phyloP scores from a whole-genome alignment of 1,284 basidiomycete species.

The Moesziomyces parantarcticus region DNA sequence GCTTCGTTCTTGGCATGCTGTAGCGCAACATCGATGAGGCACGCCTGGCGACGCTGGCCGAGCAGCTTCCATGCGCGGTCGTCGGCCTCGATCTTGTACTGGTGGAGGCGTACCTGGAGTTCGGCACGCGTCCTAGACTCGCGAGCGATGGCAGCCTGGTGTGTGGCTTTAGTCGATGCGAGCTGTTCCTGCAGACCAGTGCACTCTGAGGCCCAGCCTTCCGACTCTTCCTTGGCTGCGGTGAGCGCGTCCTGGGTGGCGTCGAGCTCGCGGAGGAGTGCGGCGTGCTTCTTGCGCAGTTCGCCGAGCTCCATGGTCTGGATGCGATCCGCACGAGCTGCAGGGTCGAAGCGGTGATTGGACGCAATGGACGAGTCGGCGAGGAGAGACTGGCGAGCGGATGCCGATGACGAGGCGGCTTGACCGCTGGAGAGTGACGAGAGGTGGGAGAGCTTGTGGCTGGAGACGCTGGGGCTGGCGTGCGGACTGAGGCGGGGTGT shows the following conservation, averaged over 20 bases:
- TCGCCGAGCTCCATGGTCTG: slow-evolving; percentile 42
- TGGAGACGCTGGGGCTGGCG: slow-evolving; percentile 38
- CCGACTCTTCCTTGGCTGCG: slow-evolving; percentile 42
- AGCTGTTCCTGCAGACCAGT: slow-evolving; percentile 41
- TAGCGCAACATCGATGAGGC: slow-evolving; percentile 28
- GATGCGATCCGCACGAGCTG: slow-evolving; percentile 36
- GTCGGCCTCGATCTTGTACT: slow-evolving; percentile 49
- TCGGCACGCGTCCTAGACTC: slow-evolving; percentile 24
- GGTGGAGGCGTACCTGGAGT: slow-evolving; percentile 26
- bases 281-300: slow-evolving; percentile 32
- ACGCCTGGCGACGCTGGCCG: slow-evolving; percentile 18
- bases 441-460: slow-evolving; percentile 43
- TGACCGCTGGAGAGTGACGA: slow-evolving; percentile 32
- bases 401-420: slow-evolving; percentile 1
- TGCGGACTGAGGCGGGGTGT: slow-evolving; percentile 44
- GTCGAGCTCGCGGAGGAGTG: slow-evolving; percentile 22
- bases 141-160: slow-evolving; percentile 18
- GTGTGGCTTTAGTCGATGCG: slow-evolving; percentile 9
- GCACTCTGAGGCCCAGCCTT: slow-evolving; percentile 50
- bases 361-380: slow-evolving; percentile 20
- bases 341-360: slow-evolving; percentile 32
- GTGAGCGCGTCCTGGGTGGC: slow-evolving; percentile 25
- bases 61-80: slow-evolving; percentile 42
- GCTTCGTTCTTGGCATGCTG: slow-evolving; percentile 47
- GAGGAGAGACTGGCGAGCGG: background rate